phyloP scores from a whole-genome alignment of 2,329 filamentous ascomycete species.

The Zymoseptoria ardabiliae region DNA sequence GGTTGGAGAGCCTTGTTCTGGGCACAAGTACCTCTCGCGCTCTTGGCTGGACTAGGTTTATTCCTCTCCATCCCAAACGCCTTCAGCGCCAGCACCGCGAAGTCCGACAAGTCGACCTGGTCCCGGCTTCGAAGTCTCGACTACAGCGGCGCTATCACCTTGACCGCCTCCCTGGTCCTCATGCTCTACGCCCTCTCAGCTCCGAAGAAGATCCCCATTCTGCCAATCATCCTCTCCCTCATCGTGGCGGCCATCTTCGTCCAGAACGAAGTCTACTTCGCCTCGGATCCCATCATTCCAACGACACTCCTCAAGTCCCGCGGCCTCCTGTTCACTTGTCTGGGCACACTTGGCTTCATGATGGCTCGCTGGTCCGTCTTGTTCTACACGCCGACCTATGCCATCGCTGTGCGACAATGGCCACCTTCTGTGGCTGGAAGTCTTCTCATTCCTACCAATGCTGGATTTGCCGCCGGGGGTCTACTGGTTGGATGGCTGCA shows the following conservation, averaged over 20 bases:
- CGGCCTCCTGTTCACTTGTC: conserved; percentile 63
- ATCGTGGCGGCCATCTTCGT: conserved; percentile 51
- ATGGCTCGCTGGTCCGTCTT: conserved; percentile 71
- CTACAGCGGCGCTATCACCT: conserved; percentile 62
- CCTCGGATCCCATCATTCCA: conserved; percentile 67
- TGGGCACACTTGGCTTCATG: conserved; percentile 72
- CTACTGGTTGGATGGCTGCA: conserved; percentile 68
- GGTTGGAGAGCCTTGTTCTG: conserved; percentile 74
- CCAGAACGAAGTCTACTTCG: conserved; percentile 56
- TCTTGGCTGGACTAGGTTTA: conserved; percentile 55
- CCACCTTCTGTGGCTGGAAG: conserved; percentile 63
- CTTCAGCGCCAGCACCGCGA: conserved; percentile 24
- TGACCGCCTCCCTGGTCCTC: conserved; percentile 59
- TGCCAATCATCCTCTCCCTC: conserved; percentile 55
- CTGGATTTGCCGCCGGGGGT: conserved; percentile 69
- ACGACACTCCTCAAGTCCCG: conserved; percentile 61
- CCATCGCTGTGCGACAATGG: conserved; percentile 66
- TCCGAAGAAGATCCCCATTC: conserved; percentile 50
- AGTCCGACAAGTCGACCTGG: conserved; percentile 27
- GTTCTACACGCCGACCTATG: conserved; percentile 74
- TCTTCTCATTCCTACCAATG: conserved; percentile 73
- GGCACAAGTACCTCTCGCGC: conserved; percentile 58
- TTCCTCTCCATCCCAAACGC: conserved; percentile 57
- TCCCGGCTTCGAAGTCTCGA: conserved; percentile 60
- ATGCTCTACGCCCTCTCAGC: conserved; percentile 66